Evolutionary conservation across 768 basidiomycete species (phyloP), one percentile per base, ranked within the genome.

Genomic region (Pleurotus salmoneostramineus): DNA sequence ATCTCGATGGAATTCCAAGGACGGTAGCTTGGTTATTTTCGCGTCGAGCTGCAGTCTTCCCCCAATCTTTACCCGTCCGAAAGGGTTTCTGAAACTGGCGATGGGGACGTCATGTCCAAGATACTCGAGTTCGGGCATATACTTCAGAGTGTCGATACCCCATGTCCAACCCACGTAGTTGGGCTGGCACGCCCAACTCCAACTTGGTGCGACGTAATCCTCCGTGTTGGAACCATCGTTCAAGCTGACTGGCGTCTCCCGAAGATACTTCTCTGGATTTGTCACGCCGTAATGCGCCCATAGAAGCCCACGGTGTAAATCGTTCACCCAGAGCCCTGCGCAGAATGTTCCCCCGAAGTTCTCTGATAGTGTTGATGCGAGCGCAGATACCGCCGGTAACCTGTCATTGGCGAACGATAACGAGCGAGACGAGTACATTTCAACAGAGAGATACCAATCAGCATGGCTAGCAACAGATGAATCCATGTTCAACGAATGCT

Each of bases 121-220:
- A 35, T 51, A 51, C 33, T 51, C 14, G 50, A 51, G 36, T 35
- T 51, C 50, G n/a, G 33, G 50, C 11, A 11, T 51, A 34, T 34
- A 51, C 10, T 33, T 14, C 15, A 51, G 50, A 10, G 12, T 51
- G 27, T 51, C 50, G 33, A 51, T n/a, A 4, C 50, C 50, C 32
- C 33, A 35, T 4, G 36, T 34, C 50, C 50, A 51, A 21, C 50
- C 33, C 15, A 51, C 33, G n/a, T 34, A 10, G 6, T 35, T 33
- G n/a, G 50, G 50, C n/a, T 51, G 50, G 15, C 50, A 34, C n/a
- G 50, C 50, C 50, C 50, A 51, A 12, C 50, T 51, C 50, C 50
- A 51, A 15, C 33, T 15, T n/a, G 50, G 50, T n/a, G 50, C 50
- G 33, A 51, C 12, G 27, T 34, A 51, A 32, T 51, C 11, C 15